phyloP scores from a whole-genome alignment of 768 basidiomycete genomes.

The Botryobasidium botryosum region DNA sequence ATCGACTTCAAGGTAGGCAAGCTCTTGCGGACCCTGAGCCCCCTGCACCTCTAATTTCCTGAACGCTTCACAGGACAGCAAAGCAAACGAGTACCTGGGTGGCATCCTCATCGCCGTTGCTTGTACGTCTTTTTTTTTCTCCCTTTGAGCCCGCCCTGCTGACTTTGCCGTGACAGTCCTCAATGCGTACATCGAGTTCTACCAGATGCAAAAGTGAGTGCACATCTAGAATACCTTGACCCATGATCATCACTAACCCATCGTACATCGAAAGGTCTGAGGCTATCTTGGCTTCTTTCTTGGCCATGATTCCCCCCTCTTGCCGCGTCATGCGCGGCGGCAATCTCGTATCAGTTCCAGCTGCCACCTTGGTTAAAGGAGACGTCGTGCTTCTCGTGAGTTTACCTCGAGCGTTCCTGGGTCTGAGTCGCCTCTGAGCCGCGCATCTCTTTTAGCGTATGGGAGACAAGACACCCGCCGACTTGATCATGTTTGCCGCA shows the following conservation, averaged over 20 bases:
- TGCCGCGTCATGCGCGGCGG: constrained; percentile 47
- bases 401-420: constrained; percentile 3
- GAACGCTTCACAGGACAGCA: constrained; percentile 29
- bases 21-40: constrained; percentile 1
- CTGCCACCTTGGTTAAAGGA: constrained; percentile 45
- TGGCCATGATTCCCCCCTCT: constrained; percentile 57
- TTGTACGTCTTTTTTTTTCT: constrained; percentile 14
- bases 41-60: background rate
- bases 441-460: constrained; percentile 28
- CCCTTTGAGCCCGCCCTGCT: background rate
- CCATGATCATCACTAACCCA: background rate
- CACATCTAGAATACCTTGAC: background rate
- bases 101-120: constrained; percentile 51
- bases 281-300: constrained; percentile 52
- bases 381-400: constrained; percentile 45
- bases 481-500: constrained; percentile 36
- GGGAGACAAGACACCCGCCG: constrained; percentile 58
- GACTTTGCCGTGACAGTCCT: constrained; percentile 21
- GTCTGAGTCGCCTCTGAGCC: constrained; percentile 4
- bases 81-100: constrained; percentile 50
- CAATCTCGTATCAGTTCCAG: constrained; percentile 36
- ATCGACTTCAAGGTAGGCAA: constrained; percentile 36
- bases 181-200: constrained; percentile 54
- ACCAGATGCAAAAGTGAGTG: constrained; percentile 40
- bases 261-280: constrained; percentile 34